Conservation (phyloP, 768 basidiomycete species). For the Trametes meyenii region DNA sequence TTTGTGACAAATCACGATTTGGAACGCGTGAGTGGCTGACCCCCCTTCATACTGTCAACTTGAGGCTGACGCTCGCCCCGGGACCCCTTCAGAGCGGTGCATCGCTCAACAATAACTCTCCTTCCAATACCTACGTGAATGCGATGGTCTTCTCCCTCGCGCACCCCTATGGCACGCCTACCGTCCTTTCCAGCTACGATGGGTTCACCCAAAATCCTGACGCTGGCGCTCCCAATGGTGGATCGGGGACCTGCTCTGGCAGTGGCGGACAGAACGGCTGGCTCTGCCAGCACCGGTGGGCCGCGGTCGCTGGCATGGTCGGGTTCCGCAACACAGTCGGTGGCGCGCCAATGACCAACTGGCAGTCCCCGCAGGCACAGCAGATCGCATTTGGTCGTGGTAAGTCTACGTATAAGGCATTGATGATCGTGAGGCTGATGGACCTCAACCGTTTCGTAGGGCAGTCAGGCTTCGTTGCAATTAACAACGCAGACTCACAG, state of each 20-base stretch:
- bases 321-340: conserved; percentile 66
- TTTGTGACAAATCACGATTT: conserved; percentile 76
- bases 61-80: not conserved
- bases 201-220: conserved; percentile 48
- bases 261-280: conserved; percentile 59
- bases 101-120: conserved; percentile 60
- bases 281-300: conserved; percentile 68
- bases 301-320: conserved; percentile 58
- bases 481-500: conserved; percentile 60
- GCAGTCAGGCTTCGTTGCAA: conserved; percentile 60
- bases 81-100: conserved; percentile 43
- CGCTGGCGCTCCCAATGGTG: conserved; percentile 62
- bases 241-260: conserved; percentile 54
- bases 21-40: conserved; percentile 46
- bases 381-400: conserved; percentile 73
- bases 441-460: conserved; percentile 36
- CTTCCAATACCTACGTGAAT: conserved; percentile 62
- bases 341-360: conserved; percentile 50
- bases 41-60: not conserved
- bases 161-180: conserved; percentile 67
- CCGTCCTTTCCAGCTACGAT: conserved; percentile 59
- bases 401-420: conserved; percentile 25
- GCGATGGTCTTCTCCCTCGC: conserved; percentile 68
- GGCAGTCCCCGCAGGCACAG: conserved; percentile 57
- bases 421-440: too few relatives aligned